phyloP scores from a whole-genome alignment of 371 early-diverging fungal species.

The Nosema muscidifuracis region DNA sequence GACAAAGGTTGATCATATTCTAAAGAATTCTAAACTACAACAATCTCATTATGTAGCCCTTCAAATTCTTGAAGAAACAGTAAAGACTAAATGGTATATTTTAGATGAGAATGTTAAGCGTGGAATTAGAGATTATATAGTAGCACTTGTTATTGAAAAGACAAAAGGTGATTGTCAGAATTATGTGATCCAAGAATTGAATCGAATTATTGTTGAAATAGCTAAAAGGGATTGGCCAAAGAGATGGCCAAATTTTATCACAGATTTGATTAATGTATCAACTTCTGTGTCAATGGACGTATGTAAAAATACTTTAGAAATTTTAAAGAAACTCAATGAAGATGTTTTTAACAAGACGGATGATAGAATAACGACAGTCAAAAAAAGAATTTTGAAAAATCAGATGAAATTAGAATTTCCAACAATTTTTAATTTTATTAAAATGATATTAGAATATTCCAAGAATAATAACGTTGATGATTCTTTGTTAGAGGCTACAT shows the following conservation, averaged over 20 bases:
- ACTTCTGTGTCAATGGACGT: conserved; percentile 78
- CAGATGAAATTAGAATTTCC: conserved; percentile 88
- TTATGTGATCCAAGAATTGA: conserved; percentile 56
- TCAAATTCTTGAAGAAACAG: conserved; percentile 83
- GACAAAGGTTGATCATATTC: conserved; percentile 82
- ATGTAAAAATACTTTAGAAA: conserved; percentile 96
- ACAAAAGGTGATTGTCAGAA: conserved; percentile 37
- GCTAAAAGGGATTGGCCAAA: conserved; percentile 99
- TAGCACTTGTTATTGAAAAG: conserved; percentile 47
- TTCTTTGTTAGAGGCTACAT: conserved; percentile 74
- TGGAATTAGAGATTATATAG: conserved; percentile 66
- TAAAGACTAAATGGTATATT: conserved; percentile 90
- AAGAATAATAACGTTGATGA: conserved; percentile 49
- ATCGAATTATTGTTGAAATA: conserved; percentile 67
- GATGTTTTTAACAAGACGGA: conserved; percentile 93
- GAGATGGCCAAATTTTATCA: conserved; percentile 95
- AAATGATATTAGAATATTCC: conserved; percentile 76
- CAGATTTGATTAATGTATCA: conserved; percentile 81
- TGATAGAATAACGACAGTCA: conserved; percentile 88
- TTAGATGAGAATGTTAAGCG: conserved; percentile 77
- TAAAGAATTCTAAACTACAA: conserved; percentile 71
- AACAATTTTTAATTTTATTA: conserved; percentile 84
- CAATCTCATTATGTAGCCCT: conserved; percentile 88
- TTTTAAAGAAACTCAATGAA: conserved; percentile 79
- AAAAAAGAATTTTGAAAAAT: conserved; percentile 76